Conservation (phyloP, 345 rosid genomes). For the Camelina hispida region DNA sequence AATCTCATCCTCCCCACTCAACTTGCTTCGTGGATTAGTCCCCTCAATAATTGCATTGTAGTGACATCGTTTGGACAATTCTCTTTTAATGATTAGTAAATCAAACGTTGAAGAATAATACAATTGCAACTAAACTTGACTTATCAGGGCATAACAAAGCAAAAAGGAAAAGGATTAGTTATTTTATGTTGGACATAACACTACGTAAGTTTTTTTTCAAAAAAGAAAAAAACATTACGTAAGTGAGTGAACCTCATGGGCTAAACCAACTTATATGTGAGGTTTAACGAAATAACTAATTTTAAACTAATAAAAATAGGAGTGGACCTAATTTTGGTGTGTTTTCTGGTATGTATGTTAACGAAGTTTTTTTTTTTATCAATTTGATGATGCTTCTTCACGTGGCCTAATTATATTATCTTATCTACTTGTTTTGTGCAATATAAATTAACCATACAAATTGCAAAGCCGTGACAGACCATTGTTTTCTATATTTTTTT, state of each 20-base stretch:
- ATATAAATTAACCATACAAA: not conserved
- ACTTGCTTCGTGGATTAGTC: slow-evolving; percentile 16
- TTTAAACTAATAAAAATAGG: slow-evolving; percentile 24
- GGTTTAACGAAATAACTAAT: slow-evolving; percentile 35
- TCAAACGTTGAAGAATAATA: not conserved
- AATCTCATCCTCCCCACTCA: slow-evolving; percentile 18
- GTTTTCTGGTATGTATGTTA: slow-evolving; percentile 14
- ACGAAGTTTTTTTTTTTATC: not conserved
- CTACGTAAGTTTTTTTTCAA: not conserved
- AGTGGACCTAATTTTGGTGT: slow-evolving; percentile 31
- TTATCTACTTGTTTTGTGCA: no score
- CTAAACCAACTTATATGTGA: slow-evolving; percentile 20
- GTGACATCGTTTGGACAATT: slow-evolving; percentile 14
- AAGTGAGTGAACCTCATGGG: no score
- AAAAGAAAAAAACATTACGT: no score
- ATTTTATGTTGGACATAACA: not conserved
- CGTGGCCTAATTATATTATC: slow-evolving; percentile 32
- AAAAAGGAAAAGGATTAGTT: not conserved
- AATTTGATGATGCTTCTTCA: not conserved
- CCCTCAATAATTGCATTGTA: slow-evolving; percentile 16
- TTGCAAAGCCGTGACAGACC: not conserved
- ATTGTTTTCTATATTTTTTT: not conserved
- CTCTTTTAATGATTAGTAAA: not conserved
- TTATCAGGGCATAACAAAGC: not conserved
- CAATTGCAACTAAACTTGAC: not conserved